A percentile compares a stretch with the other conserved stretches of the same genome.
Conservation (phyloP, 2,329 filamentous ascomycete species). For the Trichoderma aggressivum region DNA sequence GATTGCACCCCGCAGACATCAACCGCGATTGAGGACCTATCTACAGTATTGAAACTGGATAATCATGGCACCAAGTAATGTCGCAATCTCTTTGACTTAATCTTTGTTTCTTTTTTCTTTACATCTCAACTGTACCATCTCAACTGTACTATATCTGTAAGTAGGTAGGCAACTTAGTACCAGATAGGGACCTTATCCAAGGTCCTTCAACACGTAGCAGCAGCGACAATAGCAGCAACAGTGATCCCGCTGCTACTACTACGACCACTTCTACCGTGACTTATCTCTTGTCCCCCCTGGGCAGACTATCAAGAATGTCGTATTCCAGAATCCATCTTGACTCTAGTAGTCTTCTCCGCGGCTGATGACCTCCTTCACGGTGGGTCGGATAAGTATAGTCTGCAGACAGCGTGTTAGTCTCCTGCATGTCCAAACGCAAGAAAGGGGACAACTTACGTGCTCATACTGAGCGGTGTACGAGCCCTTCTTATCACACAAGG, state of each 20-base stretch:
- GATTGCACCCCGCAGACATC: neutral
- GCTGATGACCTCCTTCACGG: conserved; percentile 82
- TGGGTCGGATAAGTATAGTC: conserved; percentile 75
- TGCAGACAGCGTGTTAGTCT: conserved; percentile 31
- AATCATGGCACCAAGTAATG: neutral
- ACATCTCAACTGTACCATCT: neutral
- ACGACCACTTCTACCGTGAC: neutral
- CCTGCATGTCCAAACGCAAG: neutral
- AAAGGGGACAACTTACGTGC: conserved; percentile 64
- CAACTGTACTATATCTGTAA: neutral
- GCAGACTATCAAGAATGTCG: conserved; percentile 18
- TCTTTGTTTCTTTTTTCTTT: neutral
- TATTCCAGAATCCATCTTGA: conserved; percentile 29
- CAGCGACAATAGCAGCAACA: neutral
- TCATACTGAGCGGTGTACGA: conserved; percentile 94
- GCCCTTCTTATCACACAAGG: conserved; percentile 86
- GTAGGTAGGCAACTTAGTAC: neutral
- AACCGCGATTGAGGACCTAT: neutral
- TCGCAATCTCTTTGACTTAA: neutral
- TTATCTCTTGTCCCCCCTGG: neutral
- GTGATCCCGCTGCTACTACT: neutral
- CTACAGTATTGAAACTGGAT: neutral
- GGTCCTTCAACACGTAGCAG: neutral
- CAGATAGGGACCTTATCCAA: neutral
- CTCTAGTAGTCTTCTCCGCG: conserved; percentile 77